A percentile compares a stretch with the other conserved stretches of the same genome.
Conservation (phyloP, 495 filamentous ascomycete species). For the Neurospora sp. region DNA sequence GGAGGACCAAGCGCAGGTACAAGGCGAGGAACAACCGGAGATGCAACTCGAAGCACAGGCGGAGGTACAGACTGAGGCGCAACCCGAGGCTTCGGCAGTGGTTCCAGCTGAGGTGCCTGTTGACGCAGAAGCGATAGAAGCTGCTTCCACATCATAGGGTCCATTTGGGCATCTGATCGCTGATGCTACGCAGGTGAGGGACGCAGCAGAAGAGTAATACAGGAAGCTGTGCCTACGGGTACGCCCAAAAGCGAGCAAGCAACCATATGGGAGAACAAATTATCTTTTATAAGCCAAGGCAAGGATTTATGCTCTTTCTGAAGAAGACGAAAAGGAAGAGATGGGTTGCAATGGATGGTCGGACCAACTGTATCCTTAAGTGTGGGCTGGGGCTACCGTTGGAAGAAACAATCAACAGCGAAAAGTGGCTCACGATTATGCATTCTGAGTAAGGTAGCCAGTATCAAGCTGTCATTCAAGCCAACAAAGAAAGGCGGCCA, state of each 20-base stretch:
- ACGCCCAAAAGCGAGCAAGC: neutral
- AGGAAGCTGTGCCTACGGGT: neutral
- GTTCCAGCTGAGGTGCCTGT: neutral
- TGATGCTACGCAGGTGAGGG: constrained; percentile 1
- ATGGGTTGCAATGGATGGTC: neutral
- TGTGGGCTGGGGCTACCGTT: neutral
- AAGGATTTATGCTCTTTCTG: neutral
- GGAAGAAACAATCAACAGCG: neutral
- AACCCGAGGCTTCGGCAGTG: neutral
- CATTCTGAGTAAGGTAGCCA: neutral
- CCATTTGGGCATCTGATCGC: neutral
- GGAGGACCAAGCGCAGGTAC: neutral
- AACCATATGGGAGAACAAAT: neutral
- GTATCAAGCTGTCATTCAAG: neutral
- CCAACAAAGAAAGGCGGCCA: neutral
- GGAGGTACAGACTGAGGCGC: neutral
- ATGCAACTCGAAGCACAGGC: neutral
- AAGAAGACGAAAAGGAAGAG: neutral
- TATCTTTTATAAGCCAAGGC: neutral
- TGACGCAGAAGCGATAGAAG: neutral
- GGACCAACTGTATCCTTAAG: neutral
- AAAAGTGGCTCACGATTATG: neutral
- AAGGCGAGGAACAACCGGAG: neutral
- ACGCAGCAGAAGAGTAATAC: neutral
- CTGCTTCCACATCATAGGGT: neutral